Conservation (phyloP, 2,329 filamentous ascomycete genomes). For the Penicillium sp. region DNA sequence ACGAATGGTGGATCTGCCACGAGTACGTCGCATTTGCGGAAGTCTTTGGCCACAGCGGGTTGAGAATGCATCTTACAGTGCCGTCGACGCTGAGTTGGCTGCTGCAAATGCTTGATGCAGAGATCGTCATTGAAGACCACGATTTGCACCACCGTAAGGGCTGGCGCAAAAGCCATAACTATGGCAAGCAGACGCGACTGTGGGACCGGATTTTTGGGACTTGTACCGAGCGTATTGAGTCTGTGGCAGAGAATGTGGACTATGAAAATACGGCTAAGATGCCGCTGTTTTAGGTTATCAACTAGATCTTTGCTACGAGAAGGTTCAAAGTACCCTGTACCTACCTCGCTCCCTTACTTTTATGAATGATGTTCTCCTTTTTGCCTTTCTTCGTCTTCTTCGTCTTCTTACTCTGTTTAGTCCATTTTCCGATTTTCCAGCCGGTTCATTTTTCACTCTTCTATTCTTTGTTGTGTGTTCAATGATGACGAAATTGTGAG, state of each 20-base stretch:
- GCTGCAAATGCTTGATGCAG: conserved; percentile 34
- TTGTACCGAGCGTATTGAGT: conserved; percentile 42
- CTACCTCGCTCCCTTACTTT: too few species aligned
- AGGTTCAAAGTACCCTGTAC: too few species aligned
- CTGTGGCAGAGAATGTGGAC: conserved; percentile 32
- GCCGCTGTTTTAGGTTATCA: conserved; percentile 28
- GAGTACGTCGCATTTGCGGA: conserved; percentile 45
- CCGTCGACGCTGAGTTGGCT: conserved; percentile 40
- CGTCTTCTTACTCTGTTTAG: too few species aligned
- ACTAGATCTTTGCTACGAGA: too few species aligned
- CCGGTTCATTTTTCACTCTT: too few species aligned
- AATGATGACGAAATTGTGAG: too few species aligned
- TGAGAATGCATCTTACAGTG: conserved; percentile 38
- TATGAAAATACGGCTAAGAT: conserved; percentile 31
- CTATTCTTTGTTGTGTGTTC: too few species aligned
- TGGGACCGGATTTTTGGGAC: conserved; percentile 42
- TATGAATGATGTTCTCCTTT: too few species aligned
- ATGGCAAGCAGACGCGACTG: conserved; percentile 38
- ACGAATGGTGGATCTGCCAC: conserved; percentile 51
- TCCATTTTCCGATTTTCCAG: too few species aligned
- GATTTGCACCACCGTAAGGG: conserved; percentile 44
- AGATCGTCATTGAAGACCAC: conserved; percentile 48
- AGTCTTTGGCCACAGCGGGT: conserved; percentile 22
- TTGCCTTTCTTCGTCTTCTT: too few species aligned
- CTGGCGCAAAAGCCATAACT: conserved; percentile 39